phyloP scores from a whole-genome alignment of 345 rosid species.

The rapeseed (Brassica napus) region DNA sequence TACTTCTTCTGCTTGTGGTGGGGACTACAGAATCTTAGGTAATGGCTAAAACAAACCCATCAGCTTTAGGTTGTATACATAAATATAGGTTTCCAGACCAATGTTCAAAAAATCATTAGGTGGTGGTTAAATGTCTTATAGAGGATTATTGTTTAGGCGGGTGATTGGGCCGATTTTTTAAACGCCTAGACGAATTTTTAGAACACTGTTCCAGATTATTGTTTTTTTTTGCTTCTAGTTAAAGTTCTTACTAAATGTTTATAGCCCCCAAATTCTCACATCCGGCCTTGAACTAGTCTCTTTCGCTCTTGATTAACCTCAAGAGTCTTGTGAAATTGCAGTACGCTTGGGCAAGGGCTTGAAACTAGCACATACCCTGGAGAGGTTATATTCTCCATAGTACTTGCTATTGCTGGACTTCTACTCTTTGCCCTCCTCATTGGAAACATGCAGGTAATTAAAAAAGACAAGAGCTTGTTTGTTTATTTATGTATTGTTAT shows the following conservation, averaged over 20 bases:
- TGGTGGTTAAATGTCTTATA: too few relatives aligned
- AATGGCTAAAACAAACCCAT: not conserved
- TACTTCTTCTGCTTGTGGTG: constrained; percentile 94
- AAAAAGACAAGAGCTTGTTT: constrained; percentile 3
- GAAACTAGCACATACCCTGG: constrained; percentile 87
- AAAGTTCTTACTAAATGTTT: too few relatives aligned
- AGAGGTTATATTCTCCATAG: constrained; percentile 83
- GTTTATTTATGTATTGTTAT: not conserved
- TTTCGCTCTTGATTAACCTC: not conserved
- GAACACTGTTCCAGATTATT: too few relatives aligned
- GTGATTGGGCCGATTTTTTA: too few relatives aligned
- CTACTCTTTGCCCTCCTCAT: constrained; percentile 94
- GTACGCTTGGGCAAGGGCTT: constrained; percentile 98
- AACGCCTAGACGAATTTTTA: too few relatives aligned
- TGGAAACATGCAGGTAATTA: constrained; percentile 94
- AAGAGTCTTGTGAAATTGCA: constrained; percentile 35
- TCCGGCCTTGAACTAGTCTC: not conserved
- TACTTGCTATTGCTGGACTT: constrained; percentile 85
- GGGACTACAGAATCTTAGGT: constrained; percentile 98
- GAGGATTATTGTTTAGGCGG: too few relatives aligned
- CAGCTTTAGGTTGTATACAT: not conserved
- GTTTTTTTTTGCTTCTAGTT: too few relatives aligned
- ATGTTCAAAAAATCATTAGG: too few relatives aligned
- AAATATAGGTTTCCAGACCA: too few relatives aligned
- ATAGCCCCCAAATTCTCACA: too few relatives aligned